phyloP scores from a whole-genome alignment of 257 asterid species.

The Leptodermis oblonga region DNA sequence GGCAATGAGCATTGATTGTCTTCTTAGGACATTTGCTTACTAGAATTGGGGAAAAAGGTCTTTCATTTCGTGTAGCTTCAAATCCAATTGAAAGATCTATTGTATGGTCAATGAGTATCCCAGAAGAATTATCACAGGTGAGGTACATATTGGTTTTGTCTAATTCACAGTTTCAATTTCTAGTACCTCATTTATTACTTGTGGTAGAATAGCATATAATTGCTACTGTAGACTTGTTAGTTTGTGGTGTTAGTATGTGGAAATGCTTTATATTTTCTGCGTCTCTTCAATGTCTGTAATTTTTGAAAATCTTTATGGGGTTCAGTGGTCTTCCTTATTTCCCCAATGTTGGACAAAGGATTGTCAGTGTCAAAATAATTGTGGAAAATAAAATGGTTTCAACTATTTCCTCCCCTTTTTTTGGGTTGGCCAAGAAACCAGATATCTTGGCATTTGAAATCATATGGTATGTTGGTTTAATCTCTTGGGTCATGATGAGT shows the following conservation, averaged over 20 bases:
- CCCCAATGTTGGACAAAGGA: too few species aligned
- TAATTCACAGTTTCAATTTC: not conserved
- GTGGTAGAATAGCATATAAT: not conserved
- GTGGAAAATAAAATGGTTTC: not conserved
- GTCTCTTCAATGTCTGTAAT: not conserved
- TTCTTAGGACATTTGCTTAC: constrained; percentile 76
- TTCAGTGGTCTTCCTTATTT: not conserved
- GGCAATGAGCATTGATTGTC: constrained; percentile 31
- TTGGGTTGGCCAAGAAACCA: not conserved
- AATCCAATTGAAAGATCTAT: constrained; percentile 75
- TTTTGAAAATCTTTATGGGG: not conserved
- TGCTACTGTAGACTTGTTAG: too few species aligned
- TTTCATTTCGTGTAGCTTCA: constrained; percentile 66
- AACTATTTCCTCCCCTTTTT: not conserved
- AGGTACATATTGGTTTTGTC: constrained; percentile 12
- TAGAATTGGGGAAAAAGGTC: constrained; percentile 75
- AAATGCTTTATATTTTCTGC: not conserved
- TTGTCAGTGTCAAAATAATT: not conserved
- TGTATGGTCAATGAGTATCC: constrained; percentile 67
- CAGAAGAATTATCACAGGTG: constrained; percentile 60
- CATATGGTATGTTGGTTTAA: not conserved
- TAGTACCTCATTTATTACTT: not conserved
- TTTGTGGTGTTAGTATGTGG: too few species aligned
- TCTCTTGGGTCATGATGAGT: not conserved
- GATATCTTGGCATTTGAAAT: not conserved